A percentile compares a stretch with the other conserved stretches of the same genome.
phyloP scores from a whole-genome alignment of 352 stramenopile species.

The Globisporangium canariense region DNA sequence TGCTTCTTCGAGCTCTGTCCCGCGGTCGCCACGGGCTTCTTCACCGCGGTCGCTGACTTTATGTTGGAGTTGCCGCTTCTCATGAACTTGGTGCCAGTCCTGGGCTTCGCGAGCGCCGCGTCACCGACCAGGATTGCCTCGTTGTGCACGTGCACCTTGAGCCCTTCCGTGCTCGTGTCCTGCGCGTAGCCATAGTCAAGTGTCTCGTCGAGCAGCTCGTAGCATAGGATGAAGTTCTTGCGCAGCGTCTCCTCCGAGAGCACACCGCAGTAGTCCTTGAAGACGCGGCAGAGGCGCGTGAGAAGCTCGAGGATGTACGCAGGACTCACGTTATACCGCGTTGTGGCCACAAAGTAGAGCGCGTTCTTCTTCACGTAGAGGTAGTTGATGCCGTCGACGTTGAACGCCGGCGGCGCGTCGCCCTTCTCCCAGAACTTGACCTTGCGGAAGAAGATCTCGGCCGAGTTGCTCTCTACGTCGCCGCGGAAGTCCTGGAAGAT shows the following conservation, averaged over 20 bases:
- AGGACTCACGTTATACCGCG: constrained; percentile 95
- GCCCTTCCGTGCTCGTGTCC: constrained; percentile 95
- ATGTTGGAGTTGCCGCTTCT: constrained; percentile 65
- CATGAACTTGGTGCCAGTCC: constrained; percentile 90
- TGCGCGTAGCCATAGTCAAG: constrained; percentile 99
- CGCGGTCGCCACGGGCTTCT: constrained; percentile 80
- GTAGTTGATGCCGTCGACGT: constrained; percentile 97
- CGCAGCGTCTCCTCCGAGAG: constrained; percentile 98
- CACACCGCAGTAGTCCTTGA: constrained; percentile 99
- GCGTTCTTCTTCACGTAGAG: constrained; percentile 98
- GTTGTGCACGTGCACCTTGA: constrained; percentile 98
- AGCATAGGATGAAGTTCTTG: constrained; percentile 99
- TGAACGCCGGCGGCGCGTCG: constrained; percentile 95
- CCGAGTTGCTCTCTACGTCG: constrained; percentile 78
- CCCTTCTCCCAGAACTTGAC: constrained; percentile 98
- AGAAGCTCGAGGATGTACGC: constrained; percentile 96
- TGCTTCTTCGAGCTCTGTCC: constrained; percentile 76
- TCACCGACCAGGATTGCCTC: constrained; percentile 95
- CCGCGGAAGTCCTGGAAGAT: constrained; percentile 97
- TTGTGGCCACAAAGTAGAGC: constrained; percentile 97
- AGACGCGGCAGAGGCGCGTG: constrained; percentile 92
- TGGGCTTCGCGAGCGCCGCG: constrained; percentile 76
- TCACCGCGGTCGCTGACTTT: constrained; percentile 82
- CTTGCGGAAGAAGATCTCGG: constrained; percentile 98
- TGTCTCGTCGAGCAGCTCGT: constrained; percentile 99